Evolutionary conservation across 2,329 filamentous ascomycete genomes (phyloP), one percentile per base, ranked within the genome.

Genomic region (Fusarium mundagurra): DNA sequence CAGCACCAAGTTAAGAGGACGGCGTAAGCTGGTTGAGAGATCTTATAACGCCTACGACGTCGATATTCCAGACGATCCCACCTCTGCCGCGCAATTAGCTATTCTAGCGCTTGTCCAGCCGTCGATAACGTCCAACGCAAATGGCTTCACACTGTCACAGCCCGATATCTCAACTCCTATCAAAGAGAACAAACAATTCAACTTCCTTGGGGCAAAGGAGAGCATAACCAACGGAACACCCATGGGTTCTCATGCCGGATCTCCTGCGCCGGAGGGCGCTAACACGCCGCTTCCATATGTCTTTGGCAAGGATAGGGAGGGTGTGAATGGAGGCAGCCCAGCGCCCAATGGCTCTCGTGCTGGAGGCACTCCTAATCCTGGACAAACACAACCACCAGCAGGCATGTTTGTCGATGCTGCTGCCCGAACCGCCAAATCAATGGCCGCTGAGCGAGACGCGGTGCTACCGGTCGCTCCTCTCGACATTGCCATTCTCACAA

Each of bases 1-100:
- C 77, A 90, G 88, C 34, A 84, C 89, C 41, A 99, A 99, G 85
- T 88, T 98, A 17, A 86, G 88, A 27, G 92, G 94, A 47, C 91
- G 96, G 57, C 90, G 94, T 74, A 95, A 92, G 78, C 86, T 98
- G 29, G 91, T 98, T 38, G 92, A 94, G 63, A 92, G 94, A 43
- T 98, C 96, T 1, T 95, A 95, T 77, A 97, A 99, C 80, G 91
- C 97, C 18, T 99, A 99, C 82, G 96, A 98, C 71, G 92, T 93
- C 34, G 93, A 96, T 38, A 82, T 89, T 18, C 94, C 95, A 2
- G 97, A 98, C 81, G 96, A 99, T 80, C 96, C 96, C 2, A 86
- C 91, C 4, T 98, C 96, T 0, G 88, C 92, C 14, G 96, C 96
- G 9, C 96, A 99, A 83, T 86, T 94, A 14, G 92, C 87, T 29